Evolutionary conservation across 192 early-diverging fungal genomes (phyloP), one percentile per base, ranked within the genome.

Genomic region (Coemansia umbellata): DNA sequence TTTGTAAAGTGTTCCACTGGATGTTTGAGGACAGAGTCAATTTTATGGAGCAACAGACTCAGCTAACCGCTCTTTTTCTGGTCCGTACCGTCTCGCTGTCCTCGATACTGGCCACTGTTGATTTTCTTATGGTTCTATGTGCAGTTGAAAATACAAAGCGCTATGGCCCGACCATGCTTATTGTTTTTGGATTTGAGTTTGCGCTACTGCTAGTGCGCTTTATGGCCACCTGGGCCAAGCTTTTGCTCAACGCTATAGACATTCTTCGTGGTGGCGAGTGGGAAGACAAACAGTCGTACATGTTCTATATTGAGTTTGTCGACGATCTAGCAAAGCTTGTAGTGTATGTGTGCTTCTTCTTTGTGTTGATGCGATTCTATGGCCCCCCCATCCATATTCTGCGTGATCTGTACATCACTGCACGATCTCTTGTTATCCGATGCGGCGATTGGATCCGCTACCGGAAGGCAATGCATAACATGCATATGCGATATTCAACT

Each of bases 131-230:
- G 63, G 74, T 94, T 7, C 41, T 54, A 9, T 92, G 88, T 61
- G 81, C 91, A 5, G 75, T 85, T 5, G 78, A 80, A 11, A 66
- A 67, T 21, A 89, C 90, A 14, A 52, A 69, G 14, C 55, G 66
- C n/a, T 72, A 80, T 41, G 91, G 90, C 10, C 82, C 92, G 4
- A 88, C 81, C 5, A 94, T 95, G 91, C 91, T 99, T 85, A 90
- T 97, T 40, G 90, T 96, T 56, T 99, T 99, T 85, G 95, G 91
- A 13, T 99, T 99, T 69, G 95, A 97, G 90, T 97, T 94, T 54
- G 83, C 92, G 1, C 84, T 99, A 32, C 80, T 99, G 50, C 77
- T 87, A 5, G 89, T 86, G 15, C 77, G 80, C n/a, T 80, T 96
- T 18, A 18, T 86, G 48, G 82, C 88, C 13, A 87, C 84, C 3